Conservation (phyloP, 305 asterid species). For the Solanum hybrid region DNA sequence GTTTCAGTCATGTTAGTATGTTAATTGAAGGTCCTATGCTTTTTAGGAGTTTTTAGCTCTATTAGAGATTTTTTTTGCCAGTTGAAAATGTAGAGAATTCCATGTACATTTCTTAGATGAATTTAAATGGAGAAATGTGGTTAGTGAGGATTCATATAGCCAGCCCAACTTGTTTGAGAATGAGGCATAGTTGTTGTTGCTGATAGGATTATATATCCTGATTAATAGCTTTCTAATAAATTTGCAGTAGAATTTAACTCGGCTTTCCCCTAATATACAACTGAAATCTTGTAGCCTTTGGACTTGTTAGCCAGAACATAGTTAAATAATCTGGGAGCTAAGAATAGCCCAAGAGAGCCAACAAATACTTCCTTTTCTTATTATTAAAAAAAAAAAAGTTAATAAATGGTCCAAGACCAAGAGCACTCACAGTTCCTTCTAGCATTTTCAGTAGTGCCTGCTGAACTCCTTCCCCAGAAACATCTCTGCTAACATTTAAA, state of each 20-base stretch:
- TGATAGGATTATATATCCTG: not conserved
- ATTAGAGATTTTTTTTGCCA: not conserved
- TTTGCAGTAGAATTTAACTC: not conserved
- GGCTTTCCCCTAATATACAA: not conserved
- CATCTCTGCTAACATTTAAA: constrained; percentile 84
- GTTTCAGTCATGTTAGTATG: not conserved
- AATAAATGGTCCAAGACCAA: not conserved
- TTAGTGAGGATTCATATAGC: not conserved
- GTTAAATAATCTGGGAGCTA: not conserved
- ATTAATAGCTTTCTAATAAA: not conserved
- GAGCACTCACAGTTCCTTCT: constrained; percentile 34
- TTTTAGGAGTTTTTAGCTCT: not conserved
- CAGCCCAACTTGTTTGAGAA: not conserved
- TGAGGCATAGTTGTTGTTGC: not conserved
- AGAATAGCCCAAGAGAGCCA: not conserved
- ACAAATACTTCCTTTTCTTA: not conserved
- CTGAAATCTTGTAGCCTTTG: not conserved
- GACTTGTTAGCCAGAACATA: not conserved
- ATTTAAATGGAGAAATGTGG: not conserved
- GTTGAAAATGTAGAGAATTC: not conserved
- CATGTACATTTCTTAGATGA: not conserved
- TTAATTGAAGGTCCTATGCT: not conserved
- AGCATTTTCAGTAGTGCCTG: constrained; percentile 88
- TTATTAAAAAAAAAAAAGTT: not conserved
- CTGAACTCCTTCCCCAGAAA: constrained; percentile 95